phyloP scores from a whole-genome alignment of 306 rosid genomes.

The Quercus rubra region DNA sequence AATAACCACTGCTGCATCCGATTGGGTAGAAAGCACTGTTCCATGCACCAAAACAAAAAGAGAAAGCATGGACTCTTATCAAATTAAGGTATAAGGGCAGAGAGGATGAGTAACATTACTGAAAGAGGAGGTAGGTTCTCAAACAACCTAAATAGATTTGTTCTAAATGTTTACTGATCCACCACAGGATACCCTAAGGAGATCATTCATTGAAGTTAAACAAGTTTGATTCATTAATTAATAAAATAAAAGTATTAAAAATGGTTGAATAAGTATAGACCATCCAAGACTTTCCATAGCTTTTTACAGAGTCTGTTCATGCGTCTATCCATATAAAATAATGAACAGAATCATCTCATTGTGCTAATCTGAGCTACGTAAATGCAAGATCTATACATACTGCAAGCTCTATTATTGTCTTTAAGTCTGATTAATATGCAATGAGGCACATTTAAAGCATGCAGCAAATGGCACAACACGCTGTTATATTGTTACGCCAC shows the following conservation, averaged over 20 bases:
- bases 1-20: conserved; percentile 46
- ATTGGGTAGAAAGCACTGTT: conserved; percentile 76
- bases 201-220: neutral
- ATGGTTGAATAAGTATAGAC: neutral
- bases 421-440: neutral
- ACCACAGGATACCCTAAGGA: neutral
- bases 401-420: no score
- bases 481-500: neutral
- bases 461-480: neutral
- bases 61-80: neutral
- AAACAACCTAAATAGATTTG: neutral
- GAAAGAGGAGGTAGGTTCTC: neutral
- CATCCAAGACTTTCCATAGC: neutral
- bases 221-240: neutral
- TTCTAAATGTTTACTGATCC: neutral
- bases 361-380: neutral
- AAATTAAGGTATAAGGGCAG: neutral
- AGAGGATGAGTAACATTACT: neutral
- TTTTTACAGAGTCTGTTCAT: neutral
- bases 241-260: neutral
- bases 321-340: neutral
- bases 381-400: neutral
- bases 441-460: neutral
- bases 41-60: conserved; percentile 15
- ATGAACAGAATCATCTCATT: neutral